Evolutionary conservation across 306 rosid genomes (phyloP), one percentile per base, ranked within the genome.

Genomic region (Urtica urens): DNA sequence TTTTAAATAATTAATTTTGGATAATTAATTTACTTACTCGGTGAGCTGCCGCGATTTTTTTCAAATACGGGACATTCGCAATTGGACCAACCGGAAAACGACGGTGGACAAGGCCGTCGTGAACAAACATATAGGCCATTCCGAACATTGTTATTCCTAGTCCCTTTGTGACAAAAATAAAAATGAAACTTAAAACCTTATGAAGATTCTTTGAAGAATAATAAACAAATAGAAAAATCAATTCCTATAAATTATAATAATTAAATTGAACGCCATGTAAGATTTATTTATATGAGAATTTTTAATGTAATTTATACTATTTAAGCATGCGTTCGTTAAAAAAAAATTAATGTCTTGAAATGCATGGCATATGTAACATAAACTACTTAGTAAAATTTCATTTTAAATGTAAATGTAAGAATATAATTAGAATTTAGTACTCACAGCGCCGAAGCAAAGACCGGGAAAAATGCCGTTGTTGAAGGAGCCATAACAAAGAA

Each of bases 81-180:
- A 87, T 83, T 57, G 94, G 94, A 1, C 96, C 96, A 53, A 87
- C 93, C 0, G 94, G 78, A 58, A 87, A 87, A 58, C 96, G 85
- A 49, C 50, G 82, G 46, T 87, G 96, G 27, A 83, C 96, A 27
- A 87, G 77, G 0, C 96, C 96, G 19, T 87, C 96, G n/a, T 87
- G 96, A 8, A 87, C 93, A 57, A 83, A 80, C 96, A 87, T 87
- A 62, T 87, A 87, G 14, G 96, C 96, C 69, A 87, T 80, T 10
- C 96, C 96, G 64, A 83, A 87, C 7, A 72, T 72, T 0, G 94
- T 87, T 41, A 87, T 83, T 43, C 96, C 96, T 19, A 87, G 68
- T 47, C 96, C 94, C 96, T 87, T 64, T 34, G 21, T 57, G 20
- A 24, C 28, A 31, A 33, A 49, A n/a, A n/a, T n/a, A n/a, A n/a